Evolutionary conservation across 2,329 filamentous ascomycete species (phyloP).

Genomic region (Ophiostoma australiae): DNA sequence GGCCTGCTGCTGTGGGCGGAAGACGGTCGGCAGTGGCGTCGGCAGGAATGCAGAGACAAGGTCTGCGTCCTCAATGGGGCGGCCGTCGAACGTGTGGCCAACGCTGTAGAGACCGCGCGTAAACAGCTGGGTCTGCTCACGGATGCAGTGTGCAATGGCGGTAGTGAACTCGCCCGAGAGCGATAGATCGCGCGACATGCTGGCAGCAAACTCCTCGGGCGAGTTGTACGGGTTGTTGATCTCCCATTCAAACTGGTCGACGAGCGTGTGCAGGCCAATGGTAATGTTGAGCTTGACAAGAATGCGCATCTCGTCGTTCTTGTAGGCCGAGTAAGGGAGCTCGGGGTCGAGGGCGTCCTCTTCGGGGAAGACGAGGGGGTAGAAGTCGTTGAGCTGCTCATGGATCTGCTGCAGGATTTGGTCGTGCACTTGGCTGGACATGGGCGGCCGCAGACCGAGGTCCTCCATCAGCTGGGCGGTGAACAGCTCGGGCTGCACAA

Average conservation of each 20-base stretch:
- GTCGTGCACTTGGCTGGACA: constrained; percentile 58
- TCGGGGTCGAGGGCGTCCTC: constrained; percentile 88
- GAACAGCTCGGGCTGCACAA: constrained; percentile 74
- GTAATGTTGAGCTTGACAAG: constrained; percentile 96
- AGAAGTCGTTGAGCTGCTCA: constrained; percentile 89
- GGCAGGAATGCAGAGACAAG: constrained; percentile 79
- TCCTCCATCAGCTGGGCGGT: constrained; percentile 89
- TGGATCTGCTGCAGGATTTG: constrained; percentile 65
- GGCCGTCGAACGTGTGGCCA: constrained; percentile 90
- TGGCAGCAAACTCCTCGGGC: constrained; percentile 85
- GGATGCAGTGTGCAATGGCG: constrained; percentile 94
- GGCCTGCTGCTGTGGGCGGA: constrained; percentile 84
- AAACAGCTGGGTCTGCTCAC: constrained; percentile 92
- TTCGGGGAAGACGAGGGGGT: constrained; percentile 83
- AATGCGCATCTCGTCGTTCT: constrained; percentile 98
- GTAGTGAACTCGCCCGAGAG: constrained; percentile 94
- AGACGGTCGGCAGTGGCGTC: constrained; percentile 74
- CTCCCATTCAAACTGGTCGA: constrained; percentile 99
- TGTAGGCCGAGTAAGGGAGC: constrained; percentile 87
- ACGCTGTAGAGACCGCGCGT: constrained; percentile 89
- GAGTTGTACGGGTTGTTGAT: constrained; percentile 93
- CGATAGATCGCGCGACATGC: constrained; percentile 85
- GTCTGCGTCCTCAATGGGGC: constrained; percentile 87
- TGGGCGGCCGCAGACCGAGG: constrained; percentile 70
- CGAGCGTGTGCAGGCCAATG: constrained; percentile 86